Evolutionary conservation across 305 asterid genomes (phyloP).

Genomic region (Solanum hybrid): DNA sequence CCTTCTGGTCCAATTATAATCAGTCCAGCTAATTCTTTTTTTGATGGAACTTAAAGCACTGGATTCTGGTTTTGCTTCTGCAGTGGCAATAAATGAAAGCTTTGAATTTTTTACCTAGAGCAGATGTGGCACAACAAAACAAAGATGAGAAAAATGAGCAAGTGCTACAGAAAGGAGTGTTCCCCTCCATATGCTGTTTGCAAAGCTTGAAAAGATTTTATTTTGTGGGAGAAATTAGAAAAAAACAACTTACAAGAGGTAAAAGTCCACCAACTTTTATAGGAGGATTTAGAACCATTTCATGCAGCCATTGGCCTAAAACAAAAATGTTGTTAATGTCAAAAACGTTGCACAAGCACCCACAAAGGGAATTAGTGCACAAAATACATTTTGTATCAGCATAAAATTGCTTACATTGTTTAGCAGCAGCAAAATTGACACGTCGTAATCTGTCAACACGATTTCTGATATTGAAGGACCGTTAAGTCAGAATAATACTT

Average conservation of each 20-base stretch:
- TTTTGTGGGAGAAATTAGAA: not conserved
- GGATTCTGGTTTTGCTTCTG: slow-evolving; percentile 70
- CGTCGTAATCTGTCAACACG: slow-evolving; percentile 69
- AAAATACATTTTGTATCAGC: not conserved
- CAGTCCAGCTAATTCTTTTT: slow-evolving; percentile 44
- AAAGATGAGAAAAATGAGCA: not conserved
- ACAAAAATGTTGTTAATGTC: slow-evolving; percentile 2
- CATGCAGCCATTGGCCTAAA: slow-evolving; percentile 81
- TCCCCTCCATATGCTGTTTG: not conserved
- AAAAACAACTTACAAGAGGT: slow-evolving; percentile 39
- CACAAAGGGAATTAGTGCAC: not conserved
- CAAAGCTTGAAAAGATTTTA: not conserved
- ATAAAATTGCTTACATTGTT: slow-evolving; percentile 48
- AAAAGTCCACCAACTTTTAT: slow-evolving; percentile 38
- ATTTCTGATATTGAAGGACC: slow-evolving; percentile 60
- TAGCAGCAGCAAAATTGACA: slow-evolving; percentile 71
- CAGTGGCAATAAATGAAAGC: slow-evolving; percentile 63
- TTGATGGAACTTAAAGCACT: slow-evolving; percentile 29
- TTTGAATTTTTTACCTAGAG: slow-evolving; percentile 59
- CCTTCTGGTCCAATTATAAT: slow-evolving; percentile 95
- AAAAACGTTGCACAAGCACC: not conserved
- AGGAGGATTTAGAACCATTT: slow-evolving; percentile 71
- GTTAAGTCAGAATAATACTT: slow-evolving; percentile 23
- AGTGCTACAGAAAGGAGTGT: not conserved
- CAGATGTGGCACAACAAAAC: not conserved